phyloP scores from a whole-genome alignment of 495 filamentous ascomycete genomes.

The Xylaria bambusicola region DNA sequence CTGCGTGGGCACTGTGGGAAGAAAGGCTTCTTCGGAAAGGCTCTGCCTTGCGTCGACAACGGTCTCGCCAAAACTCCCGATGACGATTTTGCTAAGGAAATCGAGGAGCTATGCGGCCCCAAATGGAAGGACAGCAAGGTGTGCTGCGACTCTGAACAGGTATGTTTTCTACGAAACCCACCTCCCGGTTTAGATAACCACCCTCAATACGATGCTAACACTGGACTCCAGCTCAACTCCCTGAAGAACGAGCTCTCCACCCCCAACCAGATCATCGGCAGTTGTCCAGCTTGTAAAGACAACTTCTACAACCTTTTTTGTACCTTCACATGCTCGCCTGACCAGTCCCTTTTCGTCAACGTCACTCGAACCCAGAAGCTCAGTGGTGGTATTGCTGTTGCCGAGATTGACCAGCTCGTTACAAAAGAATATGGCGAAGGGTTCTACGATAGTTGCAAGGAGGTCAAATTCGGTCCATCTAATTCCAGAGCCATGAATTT shows the following conservation, averaged over 20 bases:
- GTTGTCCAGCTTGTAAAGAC: constrained; percentile 91
- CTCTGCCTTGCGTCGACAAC: constrained; percentile 95
- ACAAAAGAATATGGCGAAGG: constrained; percentile 82
- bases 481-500: constrained; percentile 91
- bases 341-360: constrained; percentile 94
- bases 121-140: constrained; percentile 81
- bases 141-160: constrained; percentile 84
- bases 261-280: constrained; percentile 84
- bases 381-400: constrained; percentile 72
- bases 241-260: constrained; percentile 79
- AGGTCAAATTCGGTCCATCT: constrained; percentile 94
- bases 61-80: constrained; percentile 73
- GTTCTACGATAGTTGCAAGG: constrained; percentile 96
- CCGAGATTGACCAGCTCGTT: constrained; percentile 88
- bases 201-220: constrained; percentile 24
- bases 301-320: constrained; percentile 99
- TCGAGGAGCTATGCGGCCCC: constrained; percentile 82
- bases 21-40: constrained; percentile 79
- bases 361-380: constrained; percentile 73
- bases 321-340: constrained; percentile 94
- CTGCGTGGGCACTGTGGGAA: constrained; percentile 90
- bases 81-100: constrained; percentile 65
- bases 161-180: too few relatives aligned
- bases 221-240: constrained; percentile 61
- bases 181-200: neutral